These are phyloP conservation scores for Rosellinia necatrix DNA, from an alignment of 2,329 filamentous ascomycete genomes.

Conservation along the genomic window DNA sequence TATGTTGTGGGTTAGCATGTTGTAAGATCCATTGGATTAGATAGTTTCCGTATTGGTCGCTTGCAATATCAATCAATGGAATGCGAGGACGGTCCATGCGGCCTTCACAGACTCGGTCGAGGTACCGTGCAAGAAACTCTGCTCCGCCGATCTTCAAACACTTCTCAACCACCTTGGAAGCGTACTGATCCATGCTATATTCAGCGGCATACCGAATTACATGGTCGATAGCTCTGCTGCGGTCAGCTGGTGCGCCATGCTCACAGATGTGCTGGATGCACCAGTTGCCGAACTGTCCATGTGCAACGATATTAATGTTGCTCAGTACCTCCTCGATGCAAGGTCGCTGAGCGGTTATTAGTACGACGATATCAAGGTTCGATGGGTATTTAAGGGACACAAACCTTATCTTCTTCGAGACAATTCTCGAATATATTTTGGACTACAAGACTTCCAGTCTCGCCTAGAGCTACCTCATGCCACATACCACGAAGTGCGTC, in stretches of 20 bases:
- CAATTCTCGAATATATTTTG: constrained; percentile 99
- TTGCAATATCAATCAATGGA: constrained; percentile 95
- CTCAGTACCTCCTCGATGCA: constrained; percentile 95
- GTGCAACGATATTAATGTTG: constrained; percentile 94
- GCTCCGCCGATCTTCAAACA: constrained; percentile 93
- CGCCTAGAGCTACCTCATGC: constrained; percentile 96
- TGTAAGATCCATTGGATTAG: constrained; percentile 96
- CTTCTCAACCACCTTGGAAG: constrained; percentile 98
- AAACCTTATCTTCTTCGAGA: constrained; percentile 95
- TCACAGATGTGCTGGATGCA: constrained; percentile 99
- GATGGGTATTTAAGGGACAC: constrained; percentile 29
- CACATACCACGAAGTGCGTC: constrained; percentile 95
- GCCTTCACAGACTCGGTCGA: constrained; percentile 91
- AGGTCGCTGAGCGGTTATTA: constrained; percentile 68
- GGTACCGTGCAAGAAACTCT: constrained; percentile 90
- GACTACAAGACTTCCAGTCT: constrained; percentile 96
- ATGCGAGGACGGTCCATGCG: constrained; percentile 90
- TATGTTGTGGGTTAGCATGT: constrained; percentile 83
- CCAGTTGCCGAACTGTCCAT: constrained; percentile 99
- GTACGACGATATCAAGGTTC: not conserved
- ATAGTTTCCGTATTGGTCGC: constrained; percentile 99
- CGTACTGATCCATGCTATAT: constrained; percentile 99
- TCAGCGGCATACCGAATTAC: constrained; percentile 91
- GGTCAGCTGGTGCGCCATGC: constrained; percentile 88
- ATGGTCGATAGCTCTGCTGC: constrained; percentile 91